Evolutionary conservation across 768 basidiomycete genomes (phyloP).

Genomic region (Megacollybia marginata): DNA sequence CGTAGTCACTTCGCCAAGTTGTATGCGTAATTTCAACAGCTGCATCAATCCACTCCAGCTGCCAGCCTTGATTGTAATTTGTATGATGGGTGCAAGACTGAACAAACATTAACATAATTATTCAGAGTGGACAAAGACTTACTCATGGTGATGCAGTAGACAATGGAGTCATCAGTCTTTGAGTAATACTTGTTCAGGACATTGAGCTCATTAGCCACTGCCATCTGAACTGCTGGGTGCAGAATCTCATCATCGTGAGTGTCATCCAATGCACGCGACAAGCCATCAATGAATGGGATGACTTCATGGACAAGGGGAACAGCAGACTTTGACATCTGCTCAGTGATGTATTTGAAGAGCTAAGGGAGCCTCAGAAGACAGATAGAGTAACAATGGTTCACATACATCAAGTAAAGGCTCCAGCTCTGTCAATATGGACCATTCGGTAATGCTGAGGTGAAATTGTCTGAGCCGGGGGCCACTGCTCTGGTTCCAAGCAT

Average conservation of each 20-base stretch:
- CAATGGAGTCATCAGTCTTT: slow-evolving; percentile 10
- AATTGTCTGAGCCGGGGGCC: slow-evolving; percentile 9
- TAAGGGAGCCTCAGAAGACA: slow-evolving; percentile 3
- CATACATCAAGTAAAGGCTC: slow-evolving; percentile 14
- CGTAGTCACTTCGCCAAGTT: no score
- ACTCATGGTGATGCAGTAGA: slow-evolving; percentile 17
- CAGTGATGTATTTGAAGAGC: slow-evolving; percentile 17
- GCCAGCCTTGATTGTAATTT: neutral
- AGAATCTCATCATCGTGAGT: slow-evolving; percentile 6
- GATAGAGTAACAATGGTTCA: neutral
- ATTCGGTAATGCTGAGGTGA: slow-evolving; percentile 11
- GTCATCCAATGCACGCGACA: slow-evolving; percentile 14
- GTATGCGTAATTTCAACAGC: neutral
- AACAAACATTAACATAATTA: neutral
- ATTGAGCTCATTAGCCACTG: slow-evolving; percentile 8
- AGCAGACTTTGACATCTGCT: slow-evolving; percentile 11
- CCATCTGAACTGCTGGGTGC: slow-evolving; percentile 10
- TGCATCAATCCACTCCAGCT: neutral
- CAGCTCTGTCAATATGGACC: slow-evolving; percentile 15
- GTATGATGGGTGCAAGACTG: neutral
- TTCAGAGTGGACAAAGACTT: neutral
- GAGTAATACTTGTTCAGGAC: slow-evolving; percentile 23
- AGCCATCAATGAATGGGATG: slow-evolving; percentile 19
- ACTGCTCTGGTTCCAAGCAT: slow-evolving; percentile 1
- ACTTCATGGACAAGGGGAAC: slow-evolving; percentile 19